phyloP scores from a whole-genome alignment of 345 rosid genomes.

The Aquilaria sinensis region DNA sequence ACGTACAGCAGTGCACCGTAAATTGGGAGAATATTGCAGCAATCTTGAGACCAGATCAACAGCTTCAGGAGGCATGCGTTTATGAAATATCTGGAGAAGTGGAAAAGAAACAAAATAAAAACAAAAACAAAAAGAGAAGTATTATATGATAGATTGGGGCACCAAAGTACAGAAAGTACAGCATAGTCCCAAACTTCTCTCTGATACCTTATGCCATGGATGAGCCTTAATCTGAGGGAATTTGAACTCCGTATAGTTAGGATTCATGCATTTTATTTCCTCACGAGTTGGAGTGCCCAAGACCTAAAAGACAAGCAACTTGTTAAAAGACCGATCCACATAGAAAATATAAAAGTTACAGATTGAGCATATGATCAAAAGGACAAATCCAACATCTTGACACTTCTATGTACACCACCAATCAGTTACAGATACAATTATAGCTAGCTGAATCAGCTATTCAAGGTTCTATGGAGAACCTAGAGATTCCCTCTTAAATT shows the following conservation, averaged over 20 bases:
- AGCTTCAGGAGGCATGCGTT: constrained; percentile 96
- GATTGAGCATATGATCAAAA: too few relatives aligned
- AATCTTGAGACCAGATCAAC: constrained; percentile 95
- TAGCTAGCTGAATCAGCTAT: too few relatives aligned
- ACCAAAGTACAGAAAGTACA: neutral
- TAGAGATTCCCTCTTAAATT: too few relatives aligned
- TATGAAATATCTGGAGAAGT: constrained; percentile 67
- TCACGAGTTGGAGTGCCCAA: constrained; percentile 98
- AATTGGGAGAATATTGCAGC: constrained; percentile 93
- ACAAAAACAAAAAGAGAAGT: neutral
- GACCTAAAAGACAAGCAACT: constrained; percentile 38
- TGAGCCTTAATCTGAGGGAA: constrained; percentile 99
- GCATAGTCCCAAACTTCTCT: neutral
- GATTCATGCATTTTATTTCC: constrained; percentile 99
- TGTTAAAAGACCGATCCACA: too few relatives aligned
- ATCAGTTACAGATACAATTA: too few relatives aligned
- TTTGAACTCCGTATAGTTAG: constrained; percentile 89
- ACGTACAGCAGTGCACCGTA: constrained; percentile 88
- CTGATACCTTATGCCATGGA: constrained; percentile 95
- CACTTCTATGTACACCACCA: too few relatives aligned
- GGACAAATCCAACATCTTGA: too few relatives aligned
- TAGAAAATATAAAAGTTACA: too few relatives aligned
- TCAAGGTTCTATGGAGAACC: too few relatives aligned
- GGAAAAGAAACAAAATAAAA: neutral
- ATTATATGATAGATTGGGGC: neutral